Evolutionary conservation across 148 eudicot genomes (phyloP).

Genomic region (Selenicereus undatus): DNA sequence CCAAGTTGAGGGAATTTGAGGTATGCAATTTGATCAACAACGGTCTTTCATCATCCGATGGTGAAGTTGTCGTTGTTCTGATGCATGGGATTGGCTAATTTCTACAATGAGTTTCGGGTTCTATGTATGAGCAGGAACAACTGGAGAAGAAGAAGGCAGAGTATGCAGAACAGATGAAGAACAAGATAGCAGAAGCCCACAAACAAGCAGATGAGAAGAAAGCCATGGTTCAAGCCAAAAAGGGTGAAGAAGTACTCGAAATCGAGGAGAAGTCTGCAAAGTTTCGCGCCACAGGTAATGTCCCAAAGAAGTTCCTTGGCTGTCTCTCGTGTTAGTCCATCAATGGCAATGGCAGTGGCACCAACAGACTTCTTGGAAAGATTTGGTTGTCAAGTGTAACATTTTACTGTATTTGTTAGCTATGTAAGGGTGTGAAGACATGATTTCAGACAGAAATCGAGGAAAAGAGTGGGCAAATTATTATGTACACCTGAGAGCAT

Average conservation of each 20-base stretch:
- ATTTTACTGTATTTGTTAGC: background rate
- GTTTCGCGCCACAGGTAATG: constrained; percentile 32
- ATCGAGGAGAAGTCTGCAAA: constrained; percentile 39
- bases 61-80: too few species aligned
- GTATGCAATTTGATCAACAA: constrained; percentile 25
- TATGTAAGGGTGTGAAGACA: background rate
- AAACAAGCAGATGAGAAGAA: constrained; percentile 48
- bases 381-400: background rate
- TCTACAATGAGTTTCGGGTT: background rate
- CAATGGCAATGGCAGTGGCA: background rate
- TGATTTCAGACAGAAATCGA: background rate
- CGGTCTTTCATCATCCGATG: background rate
- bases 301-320: constrained; percentile 35
- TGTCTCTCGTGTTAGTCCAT: constrained; percentile 31
- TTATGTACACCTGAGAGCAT: too few species aligned
- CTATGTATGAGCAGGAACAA: constrained; percentile 47
- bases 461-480: background rate
- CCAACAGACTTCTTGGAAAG: background rate
- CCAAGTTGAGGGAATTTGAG: constrained; percentile 56
- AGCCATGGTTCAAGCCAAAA: constrained; percentile 58
- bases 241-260: constrained; percentile 34
- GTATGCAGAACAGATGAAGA: constrained; percentile 58
- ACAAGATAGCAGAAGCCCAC: constrained; percentile 59
- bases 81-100: background rate
- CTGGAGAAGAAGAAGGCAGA: constrained; percentile 76